Evolutionary conservation across 139 green algal genomes (phyloP).

Genomic region (Chlorella vulgaris): DNA sequence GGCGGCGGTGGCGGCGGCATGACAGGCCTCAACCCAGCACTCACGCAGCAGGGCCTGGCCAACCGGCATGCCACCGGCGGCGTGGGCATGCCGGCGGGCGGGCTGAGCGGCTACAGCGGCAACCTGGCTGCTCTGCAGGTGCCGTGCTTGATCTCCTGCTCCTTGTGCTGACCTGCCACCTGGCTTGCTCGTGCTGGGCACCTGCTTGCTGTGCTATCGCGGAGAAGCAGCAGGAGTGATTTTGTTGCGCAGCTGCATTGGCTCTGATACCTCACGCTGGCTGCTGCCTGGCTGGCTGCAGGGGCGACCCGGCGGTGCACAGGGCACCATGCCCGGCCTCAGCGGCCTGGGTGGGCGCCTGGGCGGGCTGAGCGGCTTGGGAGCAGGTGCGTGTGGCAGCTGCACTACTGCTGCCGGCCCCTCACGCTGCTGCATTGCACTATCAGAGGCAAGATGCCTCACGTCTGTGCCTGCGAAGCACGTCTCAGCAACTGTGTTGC

Average conservation of each 20-base stretch:
- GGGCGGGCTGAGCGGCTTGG: slow-evolving; percentile 22
- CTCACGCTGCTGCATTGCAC: too few species aligned
- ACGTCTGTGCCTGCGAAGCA: too few species aligned
- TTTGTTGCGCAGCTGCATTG: too few species aligned
- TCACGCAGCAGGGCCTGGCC: slow-evolving; percentile 39
- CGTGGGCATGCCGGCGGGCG: neutral
- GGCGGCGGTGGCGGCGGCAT: slow-evolving; percentile 9
- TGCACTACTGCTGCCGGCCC: neutral
- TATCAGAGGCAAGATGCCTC: too few species aligned
- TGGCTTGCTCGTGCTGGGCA: too few species aligned
- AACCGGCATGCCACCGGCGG: slow-evolving; percentile 11
- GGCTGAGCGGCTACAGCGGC: slow-evolving; percentile 12
- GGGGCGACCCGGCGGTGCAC: neutral
- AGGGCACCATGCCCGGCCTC: slow-evolving; percentile 20
- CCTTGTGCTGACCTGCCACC: neutral
- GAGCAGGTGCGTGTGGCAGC: neutral
- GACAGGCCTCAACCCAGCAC: slow-evolving; percentile 19
- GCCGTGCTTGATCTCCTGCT: neutral
- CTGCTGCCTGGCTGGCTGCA: too few species aligned
- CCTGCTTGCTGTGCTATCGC: too few species aligned
- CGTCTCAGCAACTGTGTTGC: too few species aligned
- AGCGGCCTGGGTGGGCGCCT: slow-evolving; percentile 16
- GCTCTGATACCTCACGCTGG: too few species aligned
- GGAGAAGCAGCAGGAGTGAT: too few species aligned
- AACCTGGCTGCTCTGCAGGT: slow-evolving; percentile 26